phyloP scores from a whole-genome alignment of 352 stramenopile species.

The Pythium scleroteichum region DNA sequence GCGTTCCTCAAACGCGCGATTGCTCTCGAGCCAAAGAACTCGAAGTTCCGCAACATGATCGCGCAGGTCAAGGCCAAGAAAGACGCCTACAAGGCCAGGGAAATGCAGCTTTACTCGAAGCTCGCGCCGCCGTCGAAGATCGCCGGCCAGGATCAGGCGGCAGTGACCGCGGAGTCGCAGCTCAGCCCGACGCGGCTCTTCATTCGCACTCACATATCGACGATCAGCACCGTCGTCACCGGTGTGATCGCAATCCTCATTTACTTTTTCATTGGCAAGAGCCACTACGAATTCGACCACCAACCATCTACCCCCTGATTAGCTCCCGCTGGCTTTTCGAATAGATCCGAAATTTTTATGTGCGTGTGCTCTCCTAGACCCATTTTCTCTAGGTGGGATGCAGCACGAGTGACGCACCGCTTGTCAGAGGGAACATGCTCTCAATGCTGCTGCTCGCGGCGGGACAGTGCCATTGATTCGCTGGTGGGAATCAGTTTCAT shows the following conservation, averaged over 20 bases:
- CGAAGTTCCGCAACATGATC: conserved; percentile 64
- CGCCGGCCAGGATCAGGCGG: background rate
- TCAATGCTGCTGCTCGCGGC: no score
- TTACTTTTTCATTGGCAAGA: conserved; percentile 60
- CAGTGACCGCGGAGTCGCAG: conserved; percentile 8
- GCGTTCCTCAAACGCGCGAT: conserved; percentile 63
- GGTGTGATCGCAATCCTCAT: conserved; percentile 61
- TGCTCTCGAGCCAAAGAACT: conserved; percentile 64
- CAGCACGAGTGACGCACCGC: no score
- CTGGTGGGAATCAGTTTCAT: no score
- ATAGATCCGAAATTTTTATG: no score
- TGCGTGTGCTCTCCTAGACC: no score
- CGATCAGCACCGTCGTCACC: conserved; percentile 46
- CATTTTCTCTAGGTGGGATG: no score
- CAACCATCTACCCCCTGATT: background rate
- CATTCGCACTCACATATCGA: conserved; percentile 39
- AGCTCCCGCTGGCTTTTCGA: background rate
- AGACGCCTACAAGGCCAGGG: conserved; percentile 48
- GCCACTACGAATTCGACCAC: conserved; percentile 38
- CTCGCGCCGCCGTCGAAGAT: conserved; percentile 27
- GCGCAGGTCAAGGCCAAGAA: conserved; percentile 72
- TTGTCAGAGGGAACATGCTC: no score
- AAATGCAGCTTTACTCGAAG: conserved; percentile 75
- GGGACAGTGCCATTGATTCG: no score
- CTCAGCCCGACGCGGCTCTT: conserved; percentile 26